Evolutionary conservation across 306 rosid genomes (phyloP), one percentile per base, ranked within the genome.

Genomic region (Glycine latifolia): DNA sequence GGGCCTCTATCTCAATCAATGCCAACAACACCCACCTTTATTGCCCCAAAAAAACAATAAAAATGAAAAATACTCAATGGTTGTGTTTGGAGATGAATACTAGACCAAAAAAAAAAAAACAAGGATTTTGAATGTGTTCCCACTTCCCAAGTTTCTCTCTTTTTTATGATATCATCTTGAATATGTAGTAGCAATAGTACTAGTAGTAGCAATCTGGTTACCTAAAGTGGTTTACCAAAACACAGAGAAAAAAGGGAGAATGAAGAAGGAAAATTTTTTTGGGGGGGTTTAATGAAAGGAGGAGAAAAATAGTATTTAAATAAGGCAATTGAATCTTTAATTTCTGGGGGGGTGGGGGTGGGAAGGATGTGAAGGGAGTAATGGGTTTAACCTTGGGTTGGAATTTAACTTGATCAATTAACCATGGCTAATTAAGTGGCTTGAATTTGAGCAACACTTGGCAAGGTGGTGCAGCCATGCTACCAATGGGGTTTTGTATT

Each of bases 211-310:
- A 79, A 75, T 74, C 82, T 86, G 92, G 88, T 89, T 61, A 90
- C 91, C 94, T 84, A 89, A 89, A 87, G 96, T 92, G 85, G 97
- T 82, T 94, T 88, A 94, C 96, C 95, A 87, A 92, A 87, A 85
- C 86, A 80, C 8, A 79, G 88, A 83, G 41, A 37, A 37, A 37
- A 4, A 81, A 73, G 3, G 37, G 60, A n/a, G 62, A 54, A 13
- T n/a, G 10, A 63, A 55, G 76, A 67, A 71, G 67, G 44, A 77
- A 77, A 54, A 80, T 44, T 61, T 46, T 52, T 39, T 41, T 59
- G 47, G 79, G 80, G 47, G 41, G 41, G 31, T 26, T 46, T 8
- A 11, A 10, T 44, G 9, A 56, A 46, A 58, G 73, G 26, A 41
- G 71, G 14, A 55, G 44, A 35, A 74, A 54, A 43, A 4, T n/a